These are phyloP conservation scores for Zasmidium citrigriseum DNA, from an alignment of 2,329 filamentous ascomycete species.

Conservation along the genomic window DNA sequence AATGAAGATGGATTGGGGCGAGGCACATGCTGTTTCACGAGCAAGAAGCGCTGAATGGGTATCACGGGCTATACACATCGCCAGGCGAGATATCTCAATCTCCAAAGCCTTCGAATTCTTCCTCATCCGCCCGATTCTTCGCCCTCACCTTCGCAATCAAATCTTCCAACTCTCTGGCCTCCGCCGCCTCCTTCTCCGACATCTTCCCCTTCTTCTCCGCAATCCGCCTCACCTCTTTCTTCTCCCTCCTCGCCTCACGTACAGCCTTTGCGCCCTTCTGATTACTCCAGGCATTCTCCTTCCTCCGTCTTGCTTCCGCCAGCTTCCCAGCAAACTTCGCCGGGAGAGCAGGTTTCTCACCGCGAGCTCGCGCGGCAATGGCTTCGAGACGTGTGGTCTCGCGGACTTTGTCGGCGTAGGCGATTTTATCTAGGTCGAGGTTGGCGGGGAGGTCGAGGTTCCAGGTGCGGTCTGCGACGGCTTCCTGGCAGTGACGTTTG, in stretches of 20 bases:
- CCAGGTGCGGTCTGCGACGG: conserved; percentile 42
- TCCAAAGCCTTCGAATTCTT: conserved; percentile 29
- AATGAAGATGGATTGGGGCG: too few relatives aligned
- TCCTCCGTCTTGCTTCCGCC: conserved; percentile 30
- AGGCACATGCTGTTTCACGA: too few relatives aligned
- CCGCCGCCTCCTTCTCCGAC: conserved; percentile 30
- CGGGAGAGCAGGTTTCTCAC: conserved; percentile 25
- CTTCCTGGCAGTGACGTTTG: conserved; percentile 43
- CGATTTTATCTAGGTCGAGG: conserved; percentile 41
- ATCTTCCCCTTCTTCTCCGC: conserved; percentile 33
- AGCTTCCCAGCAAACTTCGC: conserved; percentile 33
- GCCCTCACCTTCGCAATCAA: conserved; percentile 36
- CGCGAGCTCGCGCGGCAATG: conserved; percentile 29
- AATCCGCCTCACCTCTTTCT: conserved; percentile 35
- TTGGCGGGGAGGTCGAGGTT: conserved; percentile 37
- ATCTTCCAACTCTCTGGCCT: conserved; percentile 34
- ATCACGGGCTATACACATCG: neutral
- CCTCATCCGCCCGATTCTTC: conserved; percentile 20
- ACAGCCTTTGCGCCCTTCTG: conserved; percentile 39
- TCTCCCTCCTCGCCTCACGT: conserved; percentile 35
- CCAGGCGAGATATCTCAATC: neutral
- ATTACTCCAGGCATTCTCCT: conserved; percentile 39
- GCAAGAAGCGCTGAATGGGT: neutral
- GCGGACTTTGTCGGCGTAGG: conserved; percentile 48
- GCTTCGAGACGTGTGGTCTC: conserved; percentile 45